phyloP scores from a whole-genome alignment of 768 basidiomycete genomes.

The Sarcodon aspratus region DNA sequence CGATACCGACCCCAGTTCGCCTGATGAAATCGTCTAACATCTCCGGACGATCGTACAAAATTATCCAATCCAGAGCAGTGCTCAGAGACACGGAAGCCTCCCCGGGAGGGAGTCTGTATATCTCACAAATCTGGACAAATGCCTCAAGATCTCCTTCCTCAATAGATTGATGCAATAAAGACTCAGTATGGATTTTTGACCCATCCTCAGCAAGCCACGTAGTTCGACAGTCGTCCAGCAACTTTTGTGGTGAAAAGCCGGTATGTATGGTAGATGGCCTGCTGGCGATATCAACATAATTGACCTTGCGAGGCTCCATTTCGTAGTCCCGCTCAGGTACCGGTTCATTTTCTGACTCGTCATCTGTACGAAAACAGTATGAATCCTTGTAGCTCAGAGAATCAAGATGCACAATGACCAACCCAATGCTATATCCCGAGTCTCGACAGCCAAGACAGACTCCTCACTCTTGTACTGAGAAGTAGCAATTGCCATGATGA shows the following conservation, averaged over 20 bases:
- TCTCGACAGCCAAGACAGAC: conserved; percentile 19
- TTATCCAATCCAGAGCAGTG: conserved; percentile 16
- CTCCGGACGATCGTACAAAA: conserved; percentile 29
- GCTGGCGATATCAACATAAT: conserved; percentile 42
- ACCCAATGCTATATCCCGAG: conserved; percentile 24
- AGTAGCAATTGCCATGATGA: conserved; percentile 43
- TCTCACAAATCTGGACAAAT: conserved; percentile 33
- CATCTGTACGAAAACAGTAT: conserved; percentile 8
- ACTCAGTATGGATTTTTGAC: conserved; percentile 3
- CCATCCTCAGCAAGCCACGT: not conserved
- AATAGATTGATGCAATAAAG: conserved; percentile 25
- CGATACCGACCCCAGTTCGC: conserved; percentile 28
- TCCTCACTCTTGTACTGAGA: conserved; percentile 40
- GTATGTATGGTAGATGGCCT: conserved; percentile 32
- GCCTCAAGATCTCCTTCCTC: conserved; percentile 35
- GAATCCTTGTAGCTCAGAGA: not conserved
- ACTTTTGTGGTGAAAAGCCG: conserved; percentile 22
- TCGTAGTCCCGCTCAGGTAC: conserved; percentile 29
- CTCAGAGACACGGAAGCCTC: conserved; percentile 15
- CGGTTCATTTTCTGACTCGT: conserved; percentile 18
- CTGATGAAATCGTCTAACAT: conserved; percentile 49
- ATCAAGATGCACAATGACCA: not conserved
- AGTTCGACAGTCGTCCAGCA: conserved; percentile 16
- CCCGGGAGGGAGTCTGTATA: conserved; percentile 26
- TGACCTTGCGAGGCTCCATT: conserved; percentile 27